A percentile compares a stretch with the other conserved stretches of the same genome.
Conservation (phyloP, 495 filamentous ascomycete species). For the Oidiodendron maius region DNA sequence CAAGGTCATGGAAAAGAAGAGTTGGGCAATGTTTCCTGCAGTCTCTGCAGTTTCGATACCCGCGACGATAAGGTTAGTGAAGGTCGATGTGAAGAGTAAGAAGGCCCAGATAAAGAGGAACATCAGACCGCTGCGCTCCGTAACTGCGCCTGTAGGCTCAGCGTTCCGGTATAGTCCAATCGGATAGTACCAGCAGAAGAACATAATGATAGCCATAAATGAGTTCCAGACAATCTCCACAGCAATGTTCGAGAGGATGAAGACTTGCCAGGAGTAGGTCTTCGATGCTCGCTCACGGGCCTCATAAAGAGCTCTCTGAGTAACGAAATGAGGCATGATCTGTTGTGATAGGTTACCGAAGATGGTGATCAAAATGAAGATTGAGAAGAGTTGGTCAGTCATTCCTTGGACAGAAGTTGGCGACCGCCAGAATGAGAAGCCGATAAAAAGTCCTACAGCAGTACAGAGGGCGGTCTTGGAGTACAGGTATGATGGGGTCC, state of each 20-base stretch:
- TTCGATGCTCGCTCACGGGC: conserved; percentile 80
- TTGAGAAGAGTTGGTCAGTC: conserved; percentile 80
- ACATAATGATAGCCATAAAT: conserved; percentile 57
- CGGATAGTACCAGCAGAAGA: conserved; percentile 55
- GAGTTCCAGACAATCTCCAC: conserved; percentile 65
- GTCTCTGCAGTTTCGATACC: not conserved
- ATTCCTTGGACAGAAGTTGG: conserved; percentile 70
- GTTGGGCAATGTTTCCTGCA: not conserved
- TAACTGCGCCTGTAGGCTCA: conserved; percentile 30
- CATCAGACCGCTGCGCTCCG: not conserved
- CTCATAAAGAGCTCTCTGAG: conserved; percentile 76
- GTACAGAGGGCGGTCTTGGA: too few relatives aligned
- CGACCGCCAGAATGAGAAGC: conserved; percentile 79
- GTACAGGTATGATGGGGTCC: not conserved
- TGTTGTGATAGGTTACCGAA: conserved; percentile 74
- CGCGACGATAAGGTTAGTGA: not conserved
- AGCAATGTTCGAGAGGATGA: conserved; percentile 61
- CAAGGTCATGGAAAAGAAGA: not conserved
- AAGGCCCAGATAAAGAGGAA: not conserved
- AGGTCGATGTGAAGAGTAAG: not conserved
- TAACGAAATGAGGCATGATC: conserved; percentile 80
- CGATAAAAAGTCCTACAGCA: conserved; percentile 73
- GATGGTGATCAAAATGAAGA: conserved; percentile 73
- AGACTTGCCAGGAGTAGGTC: conserved; percentile 76
- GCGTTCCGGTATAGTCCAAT: conserved; percentile 72